Conservation (phyloP, 2,329 filamentous ascomycete genomes). For the Teratosphaeria gauchensis region DNA sequence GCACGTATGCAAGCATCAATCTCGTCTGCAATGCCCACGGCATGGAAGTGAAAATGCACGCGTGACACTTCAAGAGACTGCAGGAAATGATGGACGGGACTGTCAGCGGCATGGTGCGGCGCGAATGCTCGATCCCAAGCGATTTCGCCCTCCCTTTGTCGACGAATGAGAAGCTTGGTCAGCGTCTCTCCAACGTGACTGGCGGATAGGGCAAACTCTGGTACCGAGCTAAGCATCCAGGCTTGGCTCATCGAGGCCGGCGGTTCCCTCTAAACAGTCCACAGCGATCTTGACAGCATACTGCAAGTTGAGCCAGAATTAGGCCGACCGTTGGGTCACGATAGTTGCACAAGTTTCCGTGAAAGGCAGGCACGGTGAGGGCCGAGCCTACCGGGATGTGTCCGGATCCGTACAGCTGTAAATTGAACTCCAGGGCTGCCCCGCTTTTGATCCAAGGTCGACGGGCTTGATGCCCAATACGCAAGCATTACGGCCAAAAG, state of each 20-base stretch:
- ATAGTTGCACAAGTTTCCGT: background rate
- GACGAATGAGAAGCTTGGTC: slow-evolving; percentile 5
- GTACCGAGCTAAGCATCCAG: background rate
- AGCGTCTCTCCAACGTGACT: slow-evolving; percentile 4
- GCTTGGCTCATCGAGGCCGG: background rate
- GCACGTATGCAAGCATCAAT: background rate
- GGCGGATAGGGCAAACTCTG: background rate
- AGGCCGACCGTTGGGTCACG: background rate
- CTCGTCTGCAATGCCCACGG: background rate
- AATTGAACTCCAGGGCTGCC: background rate
- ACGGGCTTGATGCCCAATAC: slow-evolving; percentile 1
- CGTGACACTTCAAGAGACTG: background rate
- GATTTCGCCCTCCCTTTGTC: background rate
- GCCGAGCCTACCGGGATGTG: slow-evolving; percentile 1
- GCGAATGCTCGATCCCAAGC: background rate
- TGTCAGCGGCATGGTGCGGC: background rate
- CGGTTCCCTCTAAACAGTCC: background rate
- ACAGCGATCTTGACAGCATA: background rate
- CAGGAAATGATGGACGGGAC: background rate
- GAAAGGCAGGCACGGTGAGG: slow-evolving; percentile 3
- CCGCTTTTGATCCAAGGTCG: background rate
- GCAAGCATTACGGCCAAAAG: slow-evolving; percentile 2
- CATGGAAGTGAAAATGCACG: background rate
- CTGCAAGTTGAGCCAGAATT: background rate
- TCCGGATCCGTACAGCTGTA: background rate